Percentiles rank a stretch among this genome's conserved stretches.
Evolutionary conservation across 345 rosid genomes (phyloP).

Genomic region (Rhodomyrtus tomentosa): DNA sequence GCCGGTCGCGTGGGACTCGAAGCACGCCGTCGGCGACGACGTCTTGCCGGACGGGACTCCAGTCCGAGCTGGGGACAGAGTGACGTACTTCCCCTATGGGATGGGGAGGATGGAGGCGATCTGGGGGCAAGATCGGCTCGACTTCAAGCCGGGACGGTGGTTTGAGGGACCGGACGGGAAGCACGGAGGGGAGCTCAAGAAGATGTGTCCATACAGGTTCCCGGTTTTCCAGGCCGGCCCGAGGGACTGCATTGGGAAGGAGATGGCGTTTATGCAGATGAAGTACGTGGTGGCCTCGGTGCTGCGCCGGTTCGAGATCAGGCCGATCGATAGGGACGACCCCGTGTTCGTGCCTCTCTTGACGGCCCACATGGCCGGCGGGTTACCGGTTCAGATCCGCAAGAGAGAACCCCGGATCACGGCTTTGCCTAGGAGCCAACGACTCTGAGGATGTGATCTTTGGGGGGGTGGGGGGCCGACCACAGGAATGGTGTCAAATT

Average conservation of each 20-base stretch:
- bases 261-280: conserved; percentile 40
- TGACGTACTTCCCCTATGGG: conserved; percentile 76
- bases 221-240: conserved; percentile 44
- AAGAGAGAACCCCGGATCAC: conserved; percentile 43
- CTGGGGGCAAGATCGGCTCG: conserved; percentile 55
- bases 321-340: conserved; percentile 2
- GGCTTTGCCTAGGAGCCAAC: background rate
- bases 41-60: conserved; percentile 56
- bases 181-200: conserved; percentile 23
- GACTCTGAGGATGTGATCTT: background rate
- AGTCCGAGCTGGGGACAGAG: conserved; percentile 66
- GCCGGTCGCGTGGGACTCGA: conserved; percentile 66
- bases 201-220: conserved; percentile 26
- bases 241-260: conserved; percentile 36
- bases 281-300: conserved; percentile 32
- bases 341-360: conserved; percentile 29
- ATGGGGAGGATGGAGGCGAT: conserved; percentile 81
- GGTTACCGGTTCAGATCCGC: conserved; percentile 25
- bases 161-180: conserved; percentile 5
- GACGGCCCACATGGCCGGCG: conserved; percentile 47
- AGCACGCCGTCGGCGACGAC: conserved; percentile 42
- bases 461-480: fast-evolving
- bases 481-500: background rate
- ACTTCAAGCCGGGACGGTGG: conserved; percentile 71
- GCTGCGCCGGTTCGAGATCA: conserved; percentile 10